Evolutionary conservation across 306 rosid genomes (phyloP).

Genomic region (Fragaria nilgerrensis): DNA sequence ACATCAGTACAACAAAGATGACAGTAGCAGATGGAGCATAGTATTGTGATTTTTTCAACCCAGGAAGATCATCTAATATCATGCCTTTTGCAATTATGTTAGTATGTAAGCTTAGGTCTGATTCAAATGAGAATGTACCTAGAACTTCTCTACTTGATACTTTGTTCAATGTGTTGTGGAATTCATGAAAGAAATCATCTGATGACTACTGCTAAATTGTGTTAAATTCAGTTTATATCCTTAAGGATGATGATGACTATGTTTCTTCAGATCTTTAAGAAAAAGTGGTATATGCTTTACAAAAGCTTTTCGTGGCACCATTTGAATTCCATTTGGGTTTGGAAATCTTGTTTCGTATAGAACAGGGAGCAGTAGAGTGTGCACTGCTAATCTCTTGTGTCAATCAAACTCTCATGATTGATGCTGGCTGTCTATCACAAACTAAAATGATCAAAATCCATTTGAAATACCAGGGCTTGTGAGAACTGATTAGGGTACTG

Average conservation of each 20-base stretch:
- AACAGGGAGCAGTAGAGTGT: neutral
- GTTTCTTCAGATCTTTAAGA: neutral
- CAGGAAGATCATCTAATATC: constrained; percentile 4
- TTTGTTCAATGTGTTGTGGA: neutral
- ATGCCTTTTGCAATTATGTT: neutral
- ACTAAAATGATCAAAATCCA: neutral
- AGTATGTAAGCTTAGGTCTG: constrained; percentile 8
- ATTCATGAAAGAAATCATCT: neutral
- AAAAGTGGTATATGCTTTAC: neutral
- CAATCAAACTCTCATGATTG: neutral
- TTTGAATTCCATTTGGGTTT: neutral
- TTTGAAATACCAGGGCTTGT: neutral
- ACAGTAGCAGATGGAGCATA: constrained; percentile 83
- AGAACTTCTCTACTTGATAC: neutral
- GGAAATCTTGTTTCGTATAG: neutral
- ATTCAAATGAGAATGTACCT: constrained; percentile 7
- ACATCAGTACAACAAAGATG: constrained; percentile 93
- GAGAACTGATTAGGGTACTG: neutral
- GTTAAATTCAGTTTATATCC: neutral
- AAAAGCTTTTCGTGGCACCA: neutral
- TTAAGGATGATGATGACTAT: neutral
- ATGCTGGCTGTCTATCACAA: neutral
- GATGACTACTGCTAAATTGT: neutral
- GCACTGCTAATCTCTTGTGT: no score
- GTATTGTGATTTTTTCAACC: neutral